Evolutionary conservation across 306 rosid genomes (phyloP), one percentile per base, ranked within the genome.

Genomic region (Malus fusca): DNA sequence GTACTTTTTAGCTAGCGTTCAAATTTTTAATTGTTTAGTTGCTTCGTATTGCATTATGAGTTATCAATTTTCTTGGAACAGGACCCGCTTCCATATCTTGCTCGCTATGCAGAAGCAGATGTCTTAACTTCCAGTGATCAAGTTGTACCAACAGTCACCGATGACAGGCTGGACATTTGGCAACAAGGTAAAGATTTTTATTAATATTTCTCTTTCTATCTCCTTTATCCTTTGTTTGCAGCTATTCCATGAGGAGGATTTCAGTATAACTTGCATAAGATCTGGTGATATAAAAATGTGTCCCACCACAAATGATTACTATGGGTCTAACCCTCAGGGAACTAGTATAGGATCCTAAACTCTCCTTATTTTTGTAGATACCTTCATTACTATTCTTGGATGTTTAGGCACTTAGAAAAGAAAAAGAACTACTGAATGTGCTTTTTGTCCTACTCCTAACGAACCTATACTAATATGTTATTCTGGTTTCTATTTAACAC

Each of bases 41-140:
- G 42, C 42, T 37, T 37, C 42, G 2, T 37, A 6, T 37, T 9
- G 18, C 11, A 37, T 76, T 58, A 11, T 70, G 71, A 70, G 4
- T 75, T 78, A 28, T 53, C 69, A 59, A 66, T 43, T 78, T 71
- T 85, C 74, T 65, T 92, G 87, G 82, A 72, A 80, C 97, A 95
- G 99, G 85, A 95, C 69, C 99, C 99, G 11, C 97, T 95, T 80
- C 99, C 97, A 44, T 95, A 89, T 87, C 88, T 95, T 76, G 91
- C 97, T 77, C 97, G 90, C 42, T 90, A 84, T 83, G 98, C 97
- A 8, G 93, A 37, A 71, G 98, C 99, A 67, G 99, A 95, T 85
- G 93, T 92, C 85, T 87, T 95, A 84, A 92, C 98, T 79, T 95
- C 99, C 18, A 92, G 91, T 71, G 99, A 95, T 87, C 97, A 89